Evolutionary conservation across 2,329 filamentous ascomycete genomes (phyloP).

Genomic region (Aspergillus arachidicola): DNA sequence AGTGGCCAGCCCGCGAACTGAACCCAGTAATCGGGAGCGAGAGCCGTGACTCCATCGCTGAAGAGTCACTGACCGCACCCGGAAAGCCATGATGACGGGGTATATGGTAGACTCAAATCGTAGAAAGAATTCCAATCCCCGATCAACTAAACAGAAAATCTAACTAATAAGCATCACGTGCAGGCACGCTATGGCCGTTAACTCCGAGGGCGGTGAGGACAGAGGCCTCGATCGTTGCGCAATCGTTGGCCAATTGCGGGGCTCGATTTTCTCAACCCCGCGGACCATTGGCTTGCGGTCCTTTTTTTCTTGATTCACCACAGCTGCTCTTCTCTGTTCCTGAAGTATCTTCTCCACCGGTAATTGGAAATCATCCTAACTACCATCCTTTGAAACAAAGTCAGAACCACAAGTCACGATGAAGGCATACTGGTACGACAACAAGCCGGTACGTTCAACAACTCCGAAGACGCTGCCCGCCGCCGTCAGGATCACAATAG

Average conservation of each 20-base stretch:
- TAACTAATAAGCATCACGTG: constrained; percentile 20
- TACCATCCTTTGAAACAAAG: neutral
- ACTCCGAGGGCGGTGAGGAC: constrained; percentile 24
- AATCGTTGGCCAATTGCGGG: constrained; percentile 36
- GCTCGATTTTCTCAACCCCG: constrained; percentile 23
- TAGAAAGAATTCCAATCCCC: neutral
- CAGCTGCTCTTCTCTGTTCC: neutral
- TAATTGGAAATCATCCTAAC: neutral
- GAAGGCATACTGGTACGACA: constrained; percentile 74
- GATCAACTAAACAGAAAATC: neutral
- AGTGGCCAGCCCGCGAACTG: constrained; percentile 41
- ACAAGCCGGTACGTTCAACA: constrained; percentile 55
- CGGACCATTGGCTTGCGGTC: constrained; percentile 9
- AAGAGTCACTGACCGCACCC: constrained; percentile 32
- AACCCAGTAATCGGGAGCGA: constrained; percentile 23
- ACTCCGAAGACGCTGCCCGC: neutral
- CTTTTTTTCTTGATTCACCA: constrained; percentile 5
- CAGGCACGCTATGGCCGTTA: constrained; percentile 16
- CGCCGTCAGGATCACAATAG: neutral
- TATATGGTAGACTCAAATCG: neutral
- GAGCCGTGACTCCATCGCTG: constrained; percentile 30
- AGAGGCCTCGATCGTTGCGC: constrained; percentile 17
- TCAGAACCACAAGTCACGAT: constrained; percentile 47
- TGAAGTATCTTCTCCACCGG: constrained; percentile 8
- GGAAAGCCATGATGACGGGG: constrained; percentile 36